These are phyloP conservation scores for Saraca asoca DNA, from an alignment of 331 rosid genomes.

Conservation along the genomic window DNA sequence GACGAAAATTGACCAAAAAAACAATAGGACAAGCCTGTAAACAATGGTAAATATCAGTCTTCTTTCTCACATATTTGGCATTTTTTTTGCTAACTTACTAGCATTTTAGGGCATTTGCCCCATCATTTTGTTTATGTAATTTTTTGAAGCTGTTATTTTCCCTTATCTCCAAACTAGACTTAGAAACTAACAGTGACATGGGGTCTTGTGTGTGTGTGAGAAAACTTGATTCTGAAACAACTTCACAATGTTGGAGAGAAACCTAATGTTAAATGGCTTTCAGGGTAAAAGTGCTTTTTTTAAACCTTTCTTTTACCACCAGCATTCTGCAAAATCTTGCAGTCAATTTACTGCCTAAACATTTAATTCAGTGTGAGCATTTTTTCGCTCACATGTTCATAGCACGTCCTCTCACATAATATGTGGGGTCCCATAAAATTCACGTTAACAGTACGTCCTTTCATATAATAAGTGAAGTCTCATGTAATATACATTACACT, in stretches of 20 bases:
- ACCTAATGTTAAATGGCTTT: constrained; percentile 9
- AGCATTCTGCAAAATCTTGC: constrained; percentile 18
- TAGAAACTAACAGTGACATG: neutral
- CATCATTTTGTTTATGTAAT: neutral
- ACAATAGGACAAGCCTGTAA: neutral
- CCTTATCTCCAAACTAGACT: neutral
- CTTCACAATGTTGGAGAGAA: too few relatives aligned
- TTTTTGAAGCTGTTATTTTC: neutral
- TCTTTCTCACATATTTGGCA: neutral
- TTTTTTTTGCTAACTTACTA: neutral
- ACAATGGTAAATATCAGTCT: neutral
- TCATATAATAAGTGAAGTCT: neutral
- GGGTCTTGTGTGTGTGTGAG: neutral
- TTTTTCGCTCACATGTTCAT: neutral
- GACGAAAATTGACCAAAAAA: neutral
- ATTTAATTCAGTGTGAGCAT: neutral
- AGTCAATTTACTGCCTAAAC: constrained; percentile 1
- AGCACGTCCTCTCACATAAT: neutral
- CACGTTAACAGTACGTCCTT: neutral
- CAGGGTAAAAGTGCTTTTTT: neutral
- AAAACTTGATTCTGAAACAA: neutral
- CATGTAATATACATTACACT: too few relatives aligned
- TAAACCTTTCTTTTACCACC: constrained; percentile 1
- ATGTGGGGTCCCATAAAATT: neutral
- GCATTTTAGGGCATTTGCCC: too few relatives aligned